Conservation (phyloP, 2,329 filamentous ascomycete genomes). For the Dothideomycetes sp. region DNA sequence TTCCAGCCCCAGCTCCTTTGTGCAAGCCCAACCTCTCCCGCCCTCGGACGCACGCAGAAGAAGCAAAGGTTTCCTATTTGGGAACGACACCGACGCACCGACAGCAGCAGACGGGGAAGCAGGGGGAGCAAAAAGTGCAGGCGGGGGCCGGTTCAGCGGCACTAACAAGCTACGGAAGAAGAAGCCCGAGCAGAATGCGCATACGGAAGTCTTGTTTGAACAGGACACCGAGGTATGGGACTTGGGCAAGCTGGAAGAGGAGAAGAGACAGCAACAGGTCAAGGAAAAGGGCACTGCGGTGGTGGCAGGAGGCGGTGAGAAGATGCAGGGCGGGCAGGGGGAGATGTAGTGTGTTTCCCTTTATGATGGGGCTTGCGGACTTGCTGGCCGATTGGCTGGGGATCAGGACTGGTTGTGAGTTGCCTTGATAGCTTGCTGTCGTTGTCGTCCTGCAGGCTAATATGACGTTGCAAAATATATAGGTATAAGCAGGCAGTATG, state of each 20-base stretch:
- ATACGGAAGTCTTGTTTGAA: conserved; percentile 4
- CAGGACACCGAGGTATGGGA: conserved; percentile 9
- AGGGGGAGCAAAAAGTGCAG: conserved; percentile 1
- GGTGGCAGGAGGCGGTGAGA: not conserved
- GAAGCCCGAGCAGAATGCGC: conserved; percentile 5
- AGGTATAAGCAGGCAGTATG: too few species aligned
- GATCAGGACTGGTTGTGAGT: too few species aligned
- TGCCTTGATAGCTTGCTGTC: too few species aligned
- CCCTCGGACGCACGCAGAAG: conserved; percentile 11
- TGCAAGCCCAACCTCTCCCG: conserved; percentile 4
- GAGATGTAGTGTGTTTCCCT: not conserved
- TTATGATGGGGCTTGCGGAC: not conserved
- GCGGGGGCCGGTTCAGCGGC: too few species aligned
- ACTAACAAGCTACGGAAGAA: conserved; percentile 4
- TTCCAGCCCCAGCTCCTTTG: conserved; percentile 6
- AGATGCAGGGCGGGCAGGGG: too few species aligned
- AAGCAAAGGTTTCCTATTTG: conserved; percentile 14
- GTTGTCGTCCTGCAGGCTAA: too few species aligned
- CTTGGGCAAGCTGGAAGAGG: conserved; percentile 8
- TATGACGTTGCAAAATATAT: too few species aligned
- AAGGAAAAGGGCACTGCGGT: conserved; percentile 1
- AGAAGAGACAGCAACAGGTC: conserved; percentile 3
- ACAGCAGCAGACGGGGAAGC: conserved; percentile 3
- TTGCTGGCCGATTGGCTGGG: not conserved
- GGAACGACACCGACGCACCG: conserved; percentile 8